Conservation (phyloP, 108 stramenopile genomes). For the Cyclostephanos tholiformis region DNA sequence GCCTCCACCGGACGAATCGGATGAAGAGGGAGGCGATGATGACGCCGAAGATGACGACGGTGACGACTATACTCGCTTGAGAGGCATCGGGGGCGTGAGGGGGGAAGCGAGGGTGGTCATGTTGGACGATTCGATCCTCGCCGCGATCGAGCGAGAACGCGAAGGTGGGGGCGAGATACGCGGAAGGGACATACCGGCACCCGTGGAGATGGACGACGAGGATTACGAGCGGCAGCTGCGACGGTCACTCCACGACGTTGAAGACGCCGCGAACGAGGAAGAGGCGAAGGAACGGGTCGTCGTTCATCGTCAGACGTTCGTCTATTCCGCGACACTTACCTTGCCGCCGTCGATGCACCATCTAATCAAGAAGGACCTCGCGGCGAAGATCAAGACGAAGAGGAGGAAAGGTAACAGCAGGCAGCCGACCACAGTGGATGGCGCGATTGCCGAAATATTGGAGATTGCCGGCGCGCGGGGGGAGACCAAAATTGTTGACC, state of each 20-base stretch:
- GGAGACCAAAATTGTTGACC: conserved; percentile 82
- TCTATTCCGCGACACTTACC: conserved; percentile 93
- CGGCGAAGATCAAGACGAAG: conserved; percentile 43
- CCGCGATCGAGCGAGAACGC: conserved; percentile 55
- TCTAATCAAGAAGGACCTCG: conserved; percentile 45
- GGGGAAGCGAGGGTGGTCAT: conserved; percentile 81
- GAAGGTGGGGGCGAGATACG: conserved; percentile 29
- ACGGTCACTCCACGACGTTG: conserved; percentile 4
- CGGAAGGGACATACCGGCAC: conserved; percentile 24
- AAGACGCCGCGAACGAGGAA: conserved; percentile 17
- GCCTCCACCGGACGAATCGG: conserved; percentile 41
- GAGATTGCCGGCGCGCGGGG: conserved; percentile 71
- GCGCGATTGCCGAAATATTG: conserved; percentile 84
- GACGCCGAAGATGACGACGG: conserved; percentile 40
- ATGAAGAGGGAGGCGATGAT: conserved; percentile 51
- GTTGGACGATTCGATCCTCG: conserved; percentile 68
- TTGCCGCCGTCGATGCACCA: conserved; percentile 61
- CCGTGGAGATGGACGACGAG: conserved; percentile 55
- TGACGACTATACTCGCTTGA: conserved; percentile 58
- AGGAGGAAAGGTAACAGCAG: conserved; percentile 39
- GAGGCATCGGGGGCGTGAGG: conserved; percentile 68
- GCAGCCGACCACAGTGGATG: conserved; percentile 53
- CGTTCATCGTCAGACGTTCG: conserved; percentile 89
- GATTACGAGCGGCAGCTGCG: conserved; percentile 28
- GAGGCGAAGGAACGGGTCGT: conserved; percentile 21